Evolutionary conservation across 2,329 filamentous ascomycete species (phyloP), one percentile per base, ranked within the genome.

Genomic region (Botrytis medusae): DNA sequence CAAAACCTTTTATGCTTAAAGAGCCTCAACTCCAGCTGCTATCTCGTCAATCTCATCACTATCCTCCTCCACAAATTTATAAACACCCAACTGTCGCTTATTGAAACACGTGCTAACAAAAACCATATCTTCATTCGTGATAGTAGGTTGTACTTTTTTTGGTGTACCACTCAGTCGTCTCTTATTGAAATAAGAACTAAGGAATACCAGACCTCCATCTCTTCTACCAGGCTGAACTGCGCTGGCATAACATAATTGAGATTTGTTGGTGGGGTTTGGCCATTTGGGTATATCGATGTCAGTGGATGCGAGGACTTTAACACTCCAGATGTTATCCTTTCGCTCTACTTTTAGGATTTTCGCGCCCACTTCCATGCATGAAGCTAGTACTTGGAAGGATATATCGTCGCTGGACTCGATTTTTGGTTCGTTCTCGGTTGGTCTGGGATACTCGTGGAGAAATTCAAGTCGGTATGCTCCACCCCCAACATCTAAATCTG

Each of bases 241-340:
- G 78, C 92, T 93, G 10, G 92, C 95, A 81, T 98, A 98, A 79
- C 97, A 97, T 93, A 98, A 86, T 80, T 98, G 94, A 80, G 95
- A 93, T 77, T 93, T 92, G 78, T 97, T 97, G 69, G 86, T 88
- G 0, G 87, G 51, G 29, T 76, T 75, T 54, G 34, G 29, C 32
- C 59, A 70, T 61, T 34, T 44, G 8, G 63, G 63, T 16, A 46
- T 59, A 16, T 60, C 32, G n/a, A 69, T 61, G 25, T 61, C 42
- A 0, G 48, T 46, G 25, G 51, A 60, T 54, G 51, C 69, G 60
- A 74, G 63, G 42, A 71, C 46, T n/a, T 94, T 98, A 73, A 96
- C 90, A 1, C 79, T 79, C 87, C 91, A 94, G 72, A 83, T 74
- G 75, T 82, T 80, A 1, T 82, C 78, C 1, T 77, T 74, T 40